These are phyloP conservation scores for Mortierella sp. DNA, from an alignment of 371 early-diverging fungal genomes.

Conservation along the genomic window DNA sequence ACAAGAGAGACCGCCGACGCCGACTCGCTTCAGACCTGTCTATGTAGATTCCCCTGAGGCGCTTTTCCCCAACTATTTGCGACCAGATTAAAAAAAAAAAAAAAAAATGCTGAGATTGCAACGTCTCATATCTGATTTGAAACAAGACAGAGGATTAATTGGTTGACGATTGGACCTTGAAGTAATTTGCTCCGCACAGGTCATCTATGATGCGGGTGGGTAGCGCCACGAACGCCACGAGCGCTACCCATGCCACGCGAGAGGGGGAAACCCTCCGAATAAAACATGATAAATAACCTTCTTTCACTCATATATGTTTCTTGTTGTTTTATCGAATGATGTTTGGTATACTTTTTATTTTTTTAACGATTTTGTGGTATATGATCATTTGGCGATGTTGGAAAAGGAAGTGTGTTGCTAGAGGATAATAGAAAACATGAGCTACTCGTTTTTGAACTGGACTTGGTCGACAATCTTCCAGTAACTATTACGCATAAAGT, in stretches of 20 bases:
- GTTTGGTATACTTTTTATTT: neutral
- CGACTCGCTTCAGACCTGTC: slow-evolving; percentile 17
- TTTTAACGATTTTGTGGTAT: neutral
- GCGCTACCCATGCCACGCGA: neutral
- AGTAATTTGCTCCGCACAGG: slow-evolving; percentile 11
- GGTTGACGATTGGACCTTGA: neutral
- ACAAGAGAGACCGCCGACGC: slow-evolving; percentile 19
- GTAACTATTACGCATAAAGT: slow-evolving; percentile 34
- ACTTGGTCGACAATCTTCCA: slow-evolving; percentile 52
- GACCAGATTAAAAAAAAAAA: neutral
- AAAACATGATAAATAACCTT: neutral
- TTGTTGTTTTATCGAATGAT: no score
- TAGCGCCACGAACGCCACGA: neutral
- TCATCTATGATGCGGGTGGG: neutral
- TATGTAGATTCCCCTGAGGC: neutral
- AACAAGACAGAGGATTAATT: neutral
- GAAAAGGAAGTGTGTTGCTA: neutral
- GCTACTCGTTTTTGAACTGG: slow-evolving; percentile 30
- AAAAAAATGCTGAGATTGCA: neutral
- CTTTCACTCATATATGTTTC: no score
- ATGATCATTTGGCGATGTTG: neutral
- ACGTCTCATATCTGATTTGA: neutral
- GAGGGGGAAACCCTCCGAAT: neutral
- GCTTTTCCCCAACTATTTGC: neutral
- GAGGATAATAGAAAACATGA: no score